Conservation (phyloP, 805 yeast species). For the Wickerhamomyces hampshirensis region DNA sequence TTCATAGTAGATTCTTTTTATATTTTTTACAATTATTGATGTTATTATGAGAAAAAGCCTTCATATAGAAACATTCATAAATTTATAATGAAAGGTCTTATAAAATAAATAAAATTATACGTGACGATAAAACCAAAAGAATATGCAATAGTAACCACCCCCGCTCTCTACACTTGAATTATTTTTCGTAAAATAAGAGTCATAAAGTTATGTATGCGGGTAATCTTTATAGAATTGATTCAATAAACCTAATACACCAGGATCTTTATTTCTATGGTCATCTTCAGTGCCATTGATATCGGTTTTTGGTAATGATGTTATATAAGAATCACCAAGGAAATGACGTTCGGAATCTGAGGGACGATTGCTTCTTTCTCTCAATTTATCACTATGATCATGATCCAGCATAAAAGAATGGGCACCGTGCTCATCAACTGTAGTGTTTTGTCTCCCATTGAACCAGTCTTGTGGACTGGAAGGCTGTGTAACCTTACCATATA, state of each 20-base stretch:
- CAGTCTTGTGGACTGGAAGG: background rate
- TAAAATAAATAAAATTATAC: slow-evolving; percentile 7
- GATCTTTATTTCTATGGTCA: slow-evolving; percentile 27
- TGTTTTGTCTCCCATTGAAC: too few relatives aligned
- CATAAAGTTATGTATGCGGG: slow-evolving; percentile 6
- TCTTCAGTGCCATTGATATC: slow-evolving; percentile 30
- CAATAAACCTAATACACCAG: slow-evolving; percentile 73
- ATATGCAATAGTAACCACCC: too few relatives aligned
- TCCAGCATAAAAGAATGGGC: slow-evolving; percentile 9
- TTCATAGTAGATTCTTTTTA: slow-evolving; percentile 18
- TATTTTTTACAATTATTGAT: slow-evolving; percentile 15
- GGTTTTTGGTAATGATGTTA: slow-evolving; percentile 31
- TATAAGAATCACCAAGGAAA: slow-evolving; percentile 40
- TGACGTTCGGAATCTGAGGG: slow-evolving; percentile 8
- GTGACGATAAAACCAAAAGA: background rate
- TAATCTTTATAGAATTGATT: slow-evolving; percentile 67
- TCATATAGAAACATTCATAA: slow-evolving; percentile 10
- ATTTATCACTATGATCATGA: slow-evolving; percentile 4
- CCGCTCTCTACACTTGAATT: too few relatives aligned
- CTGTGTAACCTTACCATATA: background rate
- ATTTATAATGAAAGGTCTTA: slow-evolving; percentile 14
- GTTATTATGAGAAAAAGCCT: slow-evolving; percentile 20
- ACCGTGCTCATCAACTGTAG: too few relatives aligned
- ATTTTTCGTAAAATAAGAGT: too few relatives aligned
- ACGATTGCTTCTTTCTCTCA: slow-evolving; percentile 5